Conservation (phyloP, 2,329 filamentous ascomycete species). For the Aspergillus uvarum region DNA sequence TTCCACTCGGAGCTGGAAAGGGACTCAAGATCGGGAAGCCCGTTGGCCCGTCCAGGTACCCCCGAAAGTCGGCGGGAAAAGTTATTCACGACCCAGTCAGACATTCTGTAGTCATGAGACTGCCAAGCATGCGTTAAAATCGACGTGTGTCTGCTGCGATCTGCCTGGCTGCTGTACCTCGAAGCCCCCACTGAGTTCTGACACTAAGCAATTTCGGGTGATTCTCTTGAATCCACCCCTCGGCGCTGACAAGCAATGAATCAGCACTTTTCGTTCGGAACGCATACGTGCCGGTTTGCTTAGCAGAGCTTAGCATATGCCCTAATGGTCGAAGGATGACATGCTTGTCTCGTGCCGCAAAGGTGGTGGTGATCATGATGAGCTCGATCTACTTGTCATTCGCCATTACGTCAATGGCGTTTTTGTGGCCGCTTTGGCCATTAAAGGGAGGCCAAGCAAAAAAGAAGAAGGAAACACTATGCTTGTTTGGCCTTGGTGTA, state of each 20-base stretch:
- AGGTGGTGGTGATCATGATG: not conserved
- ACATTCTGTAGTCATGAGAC: not conserved
- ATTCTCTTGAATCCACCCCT: not conserved
- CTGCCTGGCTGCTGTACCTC: not conserved
- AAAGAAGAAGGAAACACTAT: not conserved
- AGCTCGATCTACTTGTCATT: not conserved
- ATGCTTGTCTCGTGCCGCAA: not conserved
- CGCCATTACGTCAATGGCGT: conserved; percentile 3
- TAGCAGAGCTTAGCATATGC: not conserved
- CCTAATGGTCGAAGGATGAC: not conserved
- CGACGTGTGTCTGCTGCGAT: not conserved
- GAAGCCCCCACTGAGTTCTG: not conserved
- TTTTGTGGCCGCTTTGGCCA: not conserved
- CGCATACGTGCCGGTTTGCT: not conserved
- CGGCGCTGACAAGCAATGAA: not conserved
- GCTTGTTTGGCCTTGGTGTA: conserved; percentile 1
- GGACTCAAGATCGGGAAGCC: not conserved
- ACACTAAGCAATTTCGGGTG: not conserved
- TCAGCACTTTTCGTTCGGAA: not conserved
- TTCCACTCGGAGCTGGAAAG: not conserved
- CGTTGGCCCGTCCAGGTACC: not conserved
- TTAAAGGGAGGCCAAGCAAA: not conserved
- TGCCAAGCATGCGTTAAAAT: not conserved
- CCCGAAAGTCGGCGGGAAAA: not conserved
- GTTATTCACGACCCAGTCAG: not conserved